Conservation (phyloP, 139 green algal species). For the Limnomonas spitsbergensis region DNA sequence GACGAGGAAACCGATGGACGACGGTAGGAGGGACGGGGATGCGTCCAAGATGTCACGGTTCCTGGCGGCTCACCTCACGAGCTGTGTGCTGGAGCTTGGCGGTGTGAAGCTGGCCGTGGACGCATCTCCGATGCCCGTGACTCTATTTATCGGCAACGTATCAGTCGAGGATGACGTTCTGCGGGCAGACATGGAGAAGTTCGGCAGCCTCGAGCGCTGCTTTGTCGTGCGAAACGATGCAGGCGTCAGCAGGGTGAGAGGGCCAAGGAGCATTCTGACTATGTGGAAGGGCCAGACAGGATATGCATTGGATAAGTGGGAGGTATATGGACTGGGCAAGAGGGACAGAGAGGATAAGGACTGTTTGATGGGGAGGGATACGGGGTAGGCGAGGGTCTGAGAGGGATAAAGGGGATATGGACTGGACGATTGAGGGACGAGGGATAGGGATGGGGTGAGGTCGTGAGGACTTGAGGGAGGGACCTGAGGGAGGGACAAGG, state of each 20-base stretch:
- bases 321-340: no score
- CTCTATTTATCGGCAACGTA: slow-evolving; percentile 61
- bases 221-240: slow-evolving; percentile 49
- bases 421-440: no score
- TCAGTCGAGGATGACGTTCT: slow-evolving; percentile 40
- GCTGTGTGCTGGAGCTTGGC: slow-evolving; percentile 21
- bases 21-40: slow-evolving; percentile 33
- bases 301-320: no score
- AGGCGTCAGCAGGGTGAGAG: slow-evolving; percentile 43
- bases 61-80: slow-evolving; percentile 34
- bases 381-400: no score
- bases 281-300: no score
- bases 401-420: no score
- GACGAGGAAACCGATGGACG: slow-evolving; percentile 13
- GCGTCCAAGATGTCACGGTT: slow-evolving; percentile 35
- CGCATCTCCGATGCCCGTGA: slow-evolving; percentile 28
- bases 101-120: slow-evolving; percentile 41
- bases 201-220: slow-evolving; percentile 50
- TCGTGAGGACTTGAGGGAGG: no score
- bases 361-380: no score
- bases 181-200: slow-evolving; percentile 26
- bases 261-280: no score
- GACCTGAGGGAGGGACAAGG: no score
- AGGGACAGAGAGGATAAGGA: no score
- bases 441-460: no score